Conservation (phyloP, 495 filamentous ascomycete genomes). For the Neurospora pannonica region DNA sequence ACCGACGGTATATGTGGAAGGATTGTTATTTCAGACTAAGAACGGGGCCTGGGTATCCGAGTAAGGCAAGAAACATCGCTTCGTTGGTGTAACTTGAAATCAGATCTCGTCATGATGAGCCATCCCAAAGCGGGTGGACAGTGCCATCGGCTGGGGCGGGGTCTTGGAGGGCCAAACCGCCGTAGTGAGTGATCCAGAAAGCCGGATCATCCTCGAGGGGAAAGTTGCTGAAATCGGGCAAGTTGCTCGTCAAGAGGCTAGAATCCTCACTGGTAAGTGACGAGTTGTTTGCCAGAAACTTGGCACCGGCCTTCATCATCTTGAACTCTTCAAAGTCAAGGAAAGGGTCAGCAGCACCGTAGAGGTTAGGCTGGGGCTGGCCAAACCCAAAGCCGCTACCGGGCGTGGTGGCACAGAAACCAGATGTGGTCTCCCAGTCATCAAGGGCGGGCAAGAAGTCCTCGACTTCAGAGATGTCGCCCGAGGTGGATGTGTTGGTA, state of each 20-base stretch:
- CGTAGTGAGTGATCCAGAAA: conserved; percentile 22
- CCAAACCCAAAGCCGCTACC: conserved; percentile 38
- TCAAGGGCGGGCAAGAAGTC: conserved; percentile 52
- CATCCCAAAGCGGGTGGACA: conserved; percentile 22
- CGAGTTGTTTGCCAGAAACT: conserved; percentile 28
- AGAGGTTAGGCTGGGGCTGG: conserved; percentile 40
- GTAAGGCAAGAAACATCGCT: conserved; percentile 11
- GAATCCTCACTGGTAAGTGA: conserved; percentile 27
- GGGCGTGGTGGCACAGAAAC: conserved; percentile 43
- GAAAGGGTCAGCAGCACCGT: conserved; percentile 45
- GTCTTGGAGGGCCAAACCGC: conserved; percentile 16
- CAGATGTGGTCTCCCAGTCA: conserved; percentile 41
- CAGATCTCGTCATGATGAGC: conserved; percentile 13
- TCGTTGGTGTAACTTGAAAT: conserved; percentile 10
- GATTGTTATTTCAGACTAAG: background rate
- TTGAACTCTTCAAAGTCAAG: conserved; percentile 49
- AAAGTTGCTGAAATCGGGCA: conserved; percentile 12
- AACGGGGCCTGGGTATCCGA: conserved; percentile 9
- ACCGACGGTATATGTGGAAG: background rate
- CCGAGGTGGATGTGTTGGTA: conserved; percentile 57
- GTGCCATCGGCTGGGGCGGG: conserved; percentile 22
- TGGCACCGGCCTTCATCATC: conserved; percentile 41
- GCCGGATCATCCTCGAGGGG: conserved; percentile 24
- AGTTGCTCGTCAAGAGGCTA: conserved; percentile 14
- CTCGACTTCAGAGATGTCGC: conserved; percentile 66